Percentiles rank a stretch among this genome's conserved stretches.
Conservation (phyloP, 2,329 filamentous ascomycete species). For the Sporothrix luriei region DNA sequence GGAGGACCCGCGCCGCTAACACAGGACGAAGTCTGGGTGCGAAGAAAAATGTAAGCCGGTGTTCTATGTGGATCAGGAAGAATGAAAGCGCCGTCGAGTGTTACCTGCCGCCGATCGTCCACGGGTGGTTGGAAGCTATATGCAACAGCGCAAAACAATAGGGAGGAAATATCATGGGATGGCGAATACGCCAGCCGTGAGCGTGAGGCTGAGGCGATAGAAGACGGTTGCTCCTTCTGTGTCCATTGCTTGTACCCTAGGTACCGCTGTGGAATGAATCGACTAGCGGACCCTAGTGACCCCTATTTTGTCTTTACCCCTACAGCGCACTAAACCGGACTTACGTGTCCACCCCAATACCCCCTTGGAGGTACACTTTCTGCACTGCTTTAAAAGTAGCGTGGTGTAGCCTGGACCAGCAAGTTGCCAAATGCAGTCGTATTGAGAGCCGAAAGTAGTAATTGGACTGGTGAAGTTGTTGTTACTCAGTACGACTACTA, state of each 20-base stretch:
- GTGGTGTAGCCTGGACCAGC: too few relatives aligned
- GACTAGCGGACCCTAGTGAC: not conserved
- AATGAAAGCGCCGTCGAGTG: not conserved
- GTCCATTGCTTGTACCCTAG: too few relatives aligned
- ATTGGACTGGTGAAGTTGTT: too few relatives aligned
- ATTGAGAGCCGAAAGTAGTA: too few relatives aligned
- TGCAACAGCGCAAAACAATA: not conserved
- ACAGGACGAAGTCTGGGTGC: not conserved
- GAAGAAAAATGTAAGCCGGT: not conserved
- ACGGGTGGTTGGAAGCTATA: not conserved
- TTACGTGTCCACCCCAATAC: constrained; percentile 8
- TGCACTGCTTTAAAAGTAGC: too few relatives aligned
- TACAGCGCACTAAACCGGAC: constrained; percentile 3
- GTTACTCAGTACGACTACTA: too few relatives aligned
- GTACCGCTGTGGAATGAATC: not conserved
- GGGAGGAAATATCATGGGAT: not conserved
- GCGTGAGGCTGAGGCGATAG: constrained; percentile 16
- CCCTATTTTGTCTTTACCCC: constrained; percentile 6
- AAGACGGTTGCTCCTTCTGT: not conserved
- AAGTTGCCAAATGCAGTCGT: too few relatives aligned
- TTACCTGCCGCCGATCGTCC: not conserved
- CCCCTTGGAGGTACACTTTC: too few relatives aligned
- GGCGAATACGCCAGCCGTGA: not conserved
- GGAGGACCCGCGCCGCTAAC: not conserved
- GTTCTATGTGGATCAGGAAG: not conserved